Evolutionary conservation across 306 rosid genomes (phyloP), one percentile per base, ranked within the genome.

Genomic region (Elaeagnus macrophylla): DNA sequence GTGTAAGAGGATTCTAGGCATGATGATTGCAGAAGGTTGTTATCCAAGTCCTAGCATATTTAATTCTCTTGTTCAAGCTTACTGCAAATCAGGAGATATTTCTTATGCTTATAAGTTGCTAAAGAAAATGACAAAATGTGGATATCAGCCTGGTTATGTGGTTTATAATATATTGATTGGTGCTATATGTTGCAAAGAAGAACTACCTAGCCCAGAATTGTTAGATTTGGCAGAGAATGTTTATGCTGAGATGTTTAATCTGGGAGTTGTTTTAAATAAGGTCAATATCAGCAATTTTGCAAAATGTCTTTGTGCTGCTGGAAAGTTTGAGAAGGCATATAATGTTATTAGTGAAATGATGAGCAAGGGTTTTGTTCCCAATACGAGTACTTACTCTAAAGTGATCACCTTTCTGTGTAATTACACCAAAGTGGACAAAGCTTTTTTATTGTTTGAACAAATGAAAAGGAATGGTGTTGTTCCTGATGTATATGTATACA

Each of bases 11-110:
- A 79, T 87, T 83, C 78, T 87, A 18, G 72, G 77, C 72, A 81
- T 77, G 94, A 87, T 87, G 96, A 81, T 81, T 59, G 47, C 74
- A 1, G 96, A 87, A 67, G 96, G 94, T 16, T 83, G 96, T 79
- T 79, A 77, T 69, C 96, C 94, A 0, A 83, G 77, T 68, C 81
- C 71, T 16, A 77, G 67, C 60, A 83, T 87, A 53, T 83, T 81
- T 81, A 77, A 73, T 77, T 77, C 83, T 71, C 89, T 87, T 50
- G 83, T 83, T 38, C 89, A 83, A 77, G 87, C 81, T 53, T 83
- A 66, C 75, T 83, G 96, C 65, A 81, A 66, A 75, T 72, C 79
- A 0, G 67, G 48, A 46, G 94, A 87, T 61, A 79, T 81, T 63
- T 75, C 75, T 44, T 87, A 83, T 71, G 89, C 94, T 49, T 79